Evolutionary conservation across 352 stramenopile species (phyloP).

Genomic region (Globisporangium barbulae): DNA sequence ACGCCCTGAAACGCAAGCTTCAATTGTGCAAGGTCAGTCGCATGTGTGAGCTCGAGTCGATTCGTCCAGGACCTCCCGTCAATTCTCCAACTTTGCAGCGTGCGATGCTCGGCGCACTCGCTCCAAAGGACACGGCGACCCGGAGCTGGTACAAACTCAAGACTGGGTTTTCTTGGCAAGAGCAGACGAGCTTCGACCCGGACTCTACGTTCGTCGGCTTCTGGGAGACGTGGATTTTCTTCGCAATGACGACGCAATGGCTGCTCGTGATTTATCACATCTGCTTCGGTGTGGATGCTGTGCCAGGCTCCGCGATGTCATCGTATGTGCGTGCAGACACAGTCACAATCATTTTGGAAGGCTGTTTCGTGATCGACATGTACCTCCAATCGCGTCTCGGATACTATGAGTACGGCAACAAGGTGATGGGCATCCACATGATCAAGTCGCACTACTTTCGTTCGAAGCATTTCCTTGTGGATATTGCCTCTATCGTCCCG

Average conservation of each 20-base stretch:
- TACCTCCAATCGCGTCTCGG: slow-evolving; percentile 48
- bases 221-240: slow-evolving; percentile 50
- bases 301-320: background rate
- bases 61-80: slow-evolving; percentile 8
- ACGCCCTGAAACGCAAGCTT: slow-evolving; percentile 28
- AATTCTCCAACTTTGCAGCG: background rate
- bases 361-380: slow-evolving; percentile 45
- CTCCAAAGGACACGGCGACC: background rate
- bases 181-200: slow-evolving; percentile 36
- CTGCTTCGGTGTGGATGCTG: slow-evolving; percentile 34
- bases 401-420: slow-evolving; percentile 67
- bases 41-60: slow-evolving; percentile 27
- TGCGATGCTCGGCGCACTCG: background rate
- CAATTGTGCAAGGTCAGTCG: slow-evolving; percentile 26
- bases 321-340: slow-evolving; percentile 26
- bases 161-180: background rate
- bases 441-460: slow-evolving; percentile 45
- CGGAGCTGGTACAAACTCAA: background rate
- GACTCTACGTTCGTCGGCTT: slow-evolving; percentile 39
- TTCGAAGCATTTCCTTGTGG: slow-evolving; percentile 38
- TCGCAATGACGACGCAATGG: slow-evolving; percentile 36
- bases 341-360: slow-evolving; percentile 35
- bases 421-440: slow-evolving; percentile 41
- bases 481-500: slow-evolving; percentile 39
- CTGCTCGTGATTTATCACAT: slow-evolving; percentile 44